Percentiles rank a stretch among this genome's conserved stretches.
phyloP scores from a whole-genome alignment of 1,284 basidiomycete genomes.

The Papiliotrema laurentii region DNA sequence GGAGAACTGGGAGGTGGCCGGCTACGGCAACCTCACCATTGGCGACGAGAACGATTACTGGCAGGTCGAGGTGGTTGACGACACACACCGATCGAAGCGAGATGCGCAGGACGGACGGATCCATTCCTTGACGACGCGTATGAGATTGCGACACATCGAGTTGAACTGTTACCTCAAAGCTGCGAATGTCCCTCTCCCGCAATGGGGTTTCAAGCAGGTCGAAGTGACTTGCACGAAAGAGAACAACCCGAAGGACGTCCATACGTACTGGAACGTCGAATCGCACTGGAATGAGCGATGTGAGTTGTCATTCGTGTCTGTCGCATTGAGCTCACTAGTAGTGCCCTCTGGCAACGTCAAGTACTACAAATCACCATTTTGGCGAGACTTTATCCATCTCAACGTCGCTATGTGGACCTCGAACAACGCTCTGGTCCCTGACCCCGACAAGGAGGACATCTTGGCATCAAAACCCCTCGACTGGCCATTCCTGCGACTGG shows the following conservation, averaged over 20 bases:
- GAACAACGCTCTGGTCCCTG: conserved; percentile 94
- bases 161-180: conserved; percentile 87
- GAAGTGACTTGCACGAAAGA: conserved; percentile 92
- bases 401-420: conserved; percentile 99
- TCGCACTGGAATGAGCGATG: conserved; percentile 90
- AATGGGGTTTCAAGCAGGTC: conserved; percentile 99
- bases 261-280: conserved; percentile 98
- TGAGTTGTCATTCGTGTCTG: conserved; percentile 50
- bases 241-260: conserved; percentile 72
- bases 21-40: conserved; percentile 81
- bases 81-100: conserved; percentile 62
- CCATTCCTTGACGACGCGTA: conserved; percentile 81
- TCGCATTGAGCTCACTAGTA: conserved; percentile 38
- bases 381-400: conserved; percentile 95
- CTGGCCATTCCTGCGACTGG: conserved; percentile 87
- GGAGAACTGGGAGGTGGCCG: conserved; percentile 84
- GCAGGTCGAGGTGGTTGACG: conserved; percentile 91
- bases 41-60: conserved; percentile 90
- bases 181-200: conserved; percentile 81
- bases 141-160: conserved; percentile 74
- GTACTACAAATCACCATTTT: conserved; percentile 84
- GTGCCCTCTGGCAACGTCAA: conserved; percentile 78
- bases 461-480: conserved; percentile 86
- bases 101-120: conserved; percentile 62
- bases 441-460: conserved; percentile 97